A percentile compares a stretch with the other conserved stretches of the same genome.
Conservation (phyloP, 805 yeast species). For the Ogataea naganishii region DNA sequence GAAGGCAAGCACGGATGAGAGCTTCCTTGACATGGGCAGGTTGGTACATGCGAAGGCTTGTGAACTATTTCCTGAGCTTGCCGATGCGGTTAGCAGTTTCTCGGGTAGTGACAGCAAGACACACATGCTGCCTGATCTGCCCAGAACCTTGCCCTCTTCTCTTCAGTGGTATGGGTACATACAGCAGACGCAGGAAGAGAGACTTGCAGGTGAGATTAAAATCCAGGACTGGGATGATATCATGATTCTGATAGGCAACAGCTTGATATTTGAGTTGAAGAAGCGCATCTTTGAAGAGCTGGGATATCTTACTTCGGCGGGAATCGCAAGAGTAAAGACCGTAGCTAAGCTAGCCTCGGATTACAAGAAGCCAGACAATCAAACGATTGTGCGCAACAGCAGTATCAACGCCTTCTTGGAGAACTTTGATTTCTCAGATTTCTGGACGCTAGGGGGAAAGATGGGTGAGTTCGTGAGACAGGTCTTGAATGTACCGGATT, state of each 20-base stretch:
- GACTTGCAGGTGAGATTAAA: slow-evolving; percentile 11
- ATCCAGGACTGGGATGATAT: slow-evolving; percentile 76
- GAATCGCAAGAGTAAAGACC: slow-evolving; percentile 67
- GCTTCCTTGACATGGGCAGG: slow-evolving; percentile 77
- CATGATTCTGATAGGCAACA: slow-evolving; percentile 57
- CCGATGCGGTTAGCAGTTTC: slow-evolving; percentile 5
- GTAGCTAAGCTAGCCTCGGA: slow-evolving; percentile 86
- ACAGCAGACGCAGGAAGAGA: slow-evolving; percentile 13
- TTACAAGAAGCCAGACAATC: slow-evolving; percentile 75
- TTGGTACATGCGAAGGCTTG: slow-evolving; percentile 37
- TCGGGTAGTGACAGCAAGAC: slow-evolving; percentile 10
- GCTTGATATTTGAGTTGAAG: slow-evolving; percentile 47
- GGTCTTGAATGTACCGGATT: slow-evolving; percentile 41
- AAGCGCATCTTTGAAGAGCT: slow-evolving; percentile 40
- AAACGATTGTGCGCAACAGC: slow-evolving; percentile 56
- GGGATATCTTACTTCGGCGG: slow-evolving; percentile 86
- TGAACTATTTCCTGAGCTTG: slow-evolving; percentile 38
- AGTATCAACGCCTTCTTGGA: slow-evolving; percentile 45
- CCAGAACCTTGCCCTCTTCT: slow-evolving; percentile 23
- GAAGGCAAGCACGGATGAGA: slow-evolving; percentile 94
- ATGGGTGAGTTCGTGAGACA: slow-evolving; percentile 52
- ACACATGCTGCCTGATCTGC: slow-evolving; percentile 34
- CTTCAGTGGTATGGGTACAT: slow-evolving; percentile 24
- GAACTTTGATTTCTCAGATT: slow-evolving; percentile 57
- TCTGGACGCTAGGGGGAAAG: slow-evolving; percentile 91